phyloP scores from a whole-genome alignment of 2,329 filamentous ascomycete species.

The Eutypa lata region DNA sequence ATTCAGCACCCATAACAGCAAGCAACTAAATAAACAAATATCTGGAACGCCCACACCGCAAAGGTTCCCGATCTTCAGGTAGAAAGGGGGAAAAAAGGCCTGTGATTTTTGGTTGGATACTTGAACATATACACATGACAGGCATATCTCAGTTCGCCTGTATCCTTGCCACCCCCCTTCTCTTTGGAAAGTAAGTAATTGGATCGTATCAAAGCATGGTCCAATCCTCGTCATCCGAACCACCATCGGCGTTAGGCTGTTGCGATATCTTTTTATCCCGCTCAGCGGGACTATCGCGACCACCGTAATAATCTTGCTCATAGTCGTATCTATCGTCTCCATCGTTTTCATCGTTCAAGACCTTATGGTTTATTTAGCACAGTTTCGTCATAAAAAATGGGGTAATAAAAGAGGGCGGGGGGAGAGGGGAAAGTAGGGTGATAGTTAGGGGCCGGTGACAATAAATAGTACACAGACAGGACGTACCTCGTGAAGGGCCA shows the following conservation, averaged over 20 bases:
- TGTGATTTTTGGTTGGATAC: too few relatives aligned
- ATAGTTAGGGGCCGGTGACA: too few relatives aligned
- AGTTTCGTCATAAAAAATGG: too few relatives aligned
- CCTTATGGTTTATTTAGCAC: too few relatives aligned
- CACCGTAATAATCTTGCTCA: background rate
- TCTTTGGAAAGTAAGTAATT: background rate
- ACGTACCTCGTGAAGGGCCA: slow-evolving; percentile 8
- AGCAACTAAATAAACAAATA: too few relatives aligned
- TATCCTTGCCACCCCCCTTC: background rate
- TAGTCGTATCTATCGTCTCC: background rate
- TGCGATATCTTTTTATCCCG: too few relatives aligned
- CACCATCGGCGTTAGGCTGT: background rate
- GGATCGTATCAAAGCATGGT: background rate
- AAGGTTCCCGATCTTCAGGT: too few relatives aligned
- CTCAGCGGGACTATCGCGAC: background rate
- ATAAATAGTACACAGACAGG: too few relatives aligned
- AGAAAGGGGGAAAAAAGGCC: too few relatives aligned
- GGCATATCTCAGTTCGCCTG: background rate
- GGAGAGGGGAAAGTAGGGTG: background rate
- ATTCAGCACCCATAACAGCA: too few relatives aligned
- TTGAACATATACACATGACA: too few relatives aligned
- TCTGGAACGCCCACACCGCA: too few relatives aligned
- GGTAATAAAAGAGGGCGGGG: background rate
- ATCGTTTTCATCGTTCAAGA: background rate
- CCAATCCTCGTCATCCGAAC: slow-evolving; percentile 1